phyloP scores from a whole-genome alignment of 495 filamentous ascomycete species.

The Penicillium bialowiezense region DNA sequence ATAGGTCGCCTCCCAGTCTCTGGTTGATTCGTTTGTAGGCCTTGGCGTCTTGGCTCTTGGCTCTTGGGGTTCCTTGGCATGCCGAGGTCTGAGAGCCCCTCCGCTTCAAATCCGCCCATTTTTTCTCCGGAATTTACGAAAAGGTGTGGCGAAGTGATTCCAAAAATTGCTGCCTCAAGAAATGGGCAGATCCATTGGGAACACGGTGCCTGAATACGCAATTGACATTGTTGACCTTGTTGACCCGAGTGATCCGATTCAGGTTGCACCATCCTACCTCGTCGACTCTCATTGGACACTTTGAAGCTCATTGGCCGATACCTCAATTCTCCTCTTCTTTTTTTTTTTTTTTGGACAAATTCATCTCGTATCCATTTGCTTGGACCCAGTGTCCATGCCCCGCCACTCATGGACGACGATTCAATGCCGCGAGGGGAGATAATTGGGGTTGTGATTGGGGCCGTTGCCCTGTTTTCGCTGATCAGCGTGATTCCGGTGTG shows the following conservation, averaged over 20 bases:
- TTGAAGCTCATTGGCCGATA: conserved; percentile 1
- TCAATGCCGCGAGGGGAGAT: conserved; percentile 24
- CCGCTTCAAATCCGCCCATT: conserved; percentile 26
- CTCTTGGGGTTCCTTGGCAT: conserved; percentile 29
- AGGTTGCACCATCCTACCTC: conserved; percentile 5
- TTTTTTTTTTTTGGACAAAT: neutral
- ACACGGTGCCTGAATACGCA: conserved; percentile 7
- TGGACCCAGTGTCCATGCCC: conserved; percentile 8
- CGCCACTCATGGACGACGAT: conserved; percentile 25
- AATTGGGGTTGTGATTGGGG: conserved; percentile 36
- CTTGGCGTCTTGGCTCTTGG: conserved; percentile 22
- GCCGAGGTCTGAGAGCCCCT: conserved; percentile 24
- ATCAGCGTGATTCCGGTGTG: conserved; percentile 37
- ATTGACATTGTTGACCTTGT: neutral
- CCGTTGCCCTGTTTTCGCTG: conserved; percentile 25
- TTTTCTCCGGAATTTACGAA: conserved; percentile 1
- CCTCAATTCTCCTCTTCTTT: neutral
- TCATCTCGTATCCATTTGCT: conserved; percentile 15
- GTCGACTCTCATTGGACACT: neutral
- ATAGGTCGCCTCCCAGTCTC: neutral
- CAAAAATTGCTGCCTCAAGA: neutral
- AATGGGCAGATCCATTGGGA: conserved; percentile 2
- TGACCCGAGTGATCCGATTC: conserved; percentile 7
- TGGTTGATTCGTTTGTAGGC: neutral
- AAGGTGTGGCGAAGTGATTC: neutral